Evolutionary conservation across 768 basidiomycete genomes (phyloP).

Genomic region (Imleria badia): DNA sequence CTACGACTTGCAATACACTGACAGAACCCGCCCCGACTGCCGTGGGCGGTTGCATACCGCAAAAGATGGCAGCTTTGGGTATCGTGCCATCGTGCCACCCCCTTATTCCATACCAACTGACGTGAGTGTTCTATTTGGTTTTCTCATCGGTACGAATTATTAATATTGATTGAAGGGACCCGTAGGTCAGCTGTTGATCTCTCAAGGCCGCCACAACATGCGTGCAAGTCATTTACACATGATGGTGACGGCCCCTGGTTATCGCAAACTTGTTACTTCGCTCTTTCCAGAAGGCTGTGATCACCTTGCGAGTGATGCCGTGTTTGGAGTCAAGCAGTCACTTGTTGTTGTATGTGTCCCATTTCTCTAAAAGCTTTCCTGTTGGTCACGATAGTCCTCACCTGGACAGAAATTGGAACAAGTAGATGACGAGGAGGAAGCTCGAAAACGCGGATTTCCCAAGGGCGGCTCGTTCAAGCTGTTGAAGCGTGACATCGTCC

Average conservation of each 20-base stretch:
- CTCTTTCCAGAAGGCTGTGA: slow-evolving; percentile 71
- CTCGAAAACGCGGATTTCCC: slow-evolving; percentile 50
- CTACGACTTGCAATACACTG: slow-evolving; percentile 53
- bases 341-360: slow-evolving; percentile 64
- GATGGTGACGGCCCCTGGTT: slow-evolving; percentile 69
- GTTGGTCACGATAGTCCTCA: neutral
- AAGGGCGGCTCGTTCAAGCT: slow-evolving; percentile 48
- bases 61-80: slow-evolving; percentile 65
- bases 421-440: slow-evolving; percentile 52
- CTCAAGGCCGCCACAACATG: slow-evolving; percentile 67
- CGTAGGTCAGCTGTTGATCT: slow-evolving; percentile 58
- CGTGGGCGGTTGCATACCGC: slow-evolving; percentile 61
- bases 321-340: slow-evolving; percentile 81
- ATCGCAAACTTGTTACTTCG: slow-evolving; percentile 68
- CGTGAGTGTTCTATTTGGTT: slow-evolving; percentile 33
- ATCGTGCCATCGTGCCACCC: slow-evolving; percentile 66
- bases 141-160: slow-evolving; percentile 6
- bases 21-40: slow-evolving; percentile 64
- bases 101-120: slow-evolving; percentile 79
- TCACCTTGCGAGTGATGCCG: slow-evolving; percentile 67
- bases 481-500: slow-evolving; percentile 45
- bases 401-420: slow-evolving; percentile 48
- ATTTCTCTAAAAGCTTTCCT: neutral
- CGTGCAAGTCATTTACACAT: slow-evolving; percentile 83
- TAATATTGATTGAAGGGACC: slow-evolving; percentile 49